Percentiles rank a stretch among this genome's conserved stretches.
These are phyloP conservation scores for Rhizopogon vesiculosus DNA, from an alignment of 768 basidiomycete genomes.

Conservation along the genomic window DNA sequence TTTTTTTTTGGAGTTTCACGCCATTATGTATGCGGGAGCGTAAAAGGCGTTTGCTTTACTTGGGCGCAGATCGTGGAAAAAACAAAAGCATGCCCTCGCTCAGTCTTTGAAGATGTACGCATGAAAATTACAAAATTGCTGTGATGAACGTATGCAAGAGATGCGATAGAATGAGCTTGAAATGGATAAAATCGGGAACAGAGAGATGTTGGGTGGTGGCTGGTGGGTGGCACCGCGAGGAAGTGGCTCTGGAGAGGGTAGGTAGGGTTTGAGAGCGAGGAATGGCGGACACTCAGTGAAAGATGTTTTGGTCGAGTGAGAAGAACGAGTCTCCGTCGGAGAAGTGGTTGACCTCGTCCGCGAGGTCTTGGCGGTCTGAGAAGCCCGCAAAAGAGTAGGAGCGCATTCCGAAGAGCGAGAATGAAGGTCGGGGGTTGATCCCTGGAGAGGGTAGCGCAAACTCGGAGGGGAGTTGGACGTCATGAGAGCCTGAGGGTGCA, in stretches of 20 bases:
- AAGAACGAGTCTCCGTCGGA: conserved; percentile 34
- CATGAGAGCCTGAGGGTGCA: conserved; percentile 33
- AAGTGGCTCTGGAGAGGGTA: conserved; percentile 18
- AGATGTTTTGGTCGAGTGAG: conserved; percentile 41
- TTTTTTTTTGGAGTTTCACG: neutral
- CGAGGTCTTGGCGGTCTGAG: conserved; percentile 27
- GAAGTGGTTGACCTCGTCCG: conserved; percentile 39
- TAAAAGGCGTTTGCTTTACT: conserved; percentile 18
- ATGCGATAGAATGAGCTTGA: conserved; percentile 26
- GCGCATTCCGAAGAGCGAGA: conserved; percentile 32
- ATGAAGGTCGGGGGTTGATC: conserved; percentile 15
- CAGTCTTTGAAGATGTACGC: conserved; percentile 11
- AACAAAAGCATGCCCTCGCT: conserved; percentile 1
- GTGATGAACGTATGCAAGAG: conserved; percentile 31
- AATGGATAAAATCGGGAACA: conserved; percentile 12
- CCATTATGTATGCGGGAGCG: conserved; percentile 5
- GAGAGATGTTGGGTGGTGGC: conserved; percentile 22
- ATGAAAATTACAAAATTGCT: conserved; percentile 13
- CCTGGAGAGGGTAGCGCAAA: conserved; percentile 13
- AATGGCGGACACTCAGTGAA: conserved; percentile 34
- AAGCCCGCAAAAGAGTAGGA: conserved; percentile 41
- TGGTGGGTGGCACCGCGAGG: conserved; percentile 25
- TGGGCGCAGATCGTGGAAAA: conserved; percentile 17
- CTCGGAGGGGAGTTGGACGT: conserved; percentile 22
- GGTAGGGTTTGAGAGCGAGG: conserved; percentile 16